Conservation (phyloP, 2,329 filamentous ascomycete species). For the Trichoderma endophyticum region DNA sequence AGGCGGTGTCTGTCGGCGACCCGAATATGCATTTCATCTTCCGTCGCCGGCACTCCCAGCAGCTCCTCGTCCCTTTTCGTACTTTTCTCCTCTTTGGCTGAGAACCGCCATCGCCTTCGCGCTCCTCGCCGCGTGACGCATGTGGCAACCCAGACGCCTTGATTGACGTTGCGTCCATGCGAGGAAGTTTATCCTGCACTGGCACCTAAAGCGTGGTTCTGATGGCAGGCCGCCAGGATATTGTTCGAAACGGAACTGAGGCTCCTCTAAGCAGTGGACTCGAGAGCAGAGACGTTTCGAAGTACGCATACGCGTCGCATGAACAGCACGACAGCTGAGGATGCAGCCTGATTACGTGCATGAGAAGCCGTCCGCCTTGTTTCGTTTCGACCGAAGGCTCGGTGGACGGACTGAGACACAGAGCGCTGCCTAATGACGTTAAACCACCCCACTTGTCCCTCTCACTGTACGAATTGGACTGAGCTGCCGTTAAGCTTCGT, state of each 20-base stretch:
- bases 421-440: background rate
- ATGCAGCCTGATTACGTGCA: background rate
- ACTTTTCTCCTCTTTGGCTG: conserved; percentile 26
- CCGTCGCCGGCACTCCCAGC: conserved; percentile 57
- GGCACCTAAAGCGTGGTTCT: background rate
- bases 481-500: background rate
- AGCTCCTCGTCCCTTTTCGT: conserved; percentile 55
- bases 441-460: background rate
- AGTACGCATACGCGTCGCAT: background rate
- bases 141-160: background rate
- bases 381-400: background rate
- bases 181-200: background rate
- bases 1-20: conserved; percentile 36
- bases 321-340: background rate
- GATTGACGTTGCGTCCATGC: background rate
- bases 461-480: background rate
- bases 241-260: background rate
- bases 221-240: background rate
- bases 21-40: conserved; percentile 51
- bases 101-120: background rate
- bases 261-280: background rate
- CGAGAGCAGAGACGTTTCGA: background rate
- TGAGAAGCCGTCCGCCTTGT: background rate
- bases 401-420: background rate
- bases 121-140: background rate